Conservation (phyloP, 495 filamentous ascomycete genomes). For the Stereocaulon alpinum region DNA sequence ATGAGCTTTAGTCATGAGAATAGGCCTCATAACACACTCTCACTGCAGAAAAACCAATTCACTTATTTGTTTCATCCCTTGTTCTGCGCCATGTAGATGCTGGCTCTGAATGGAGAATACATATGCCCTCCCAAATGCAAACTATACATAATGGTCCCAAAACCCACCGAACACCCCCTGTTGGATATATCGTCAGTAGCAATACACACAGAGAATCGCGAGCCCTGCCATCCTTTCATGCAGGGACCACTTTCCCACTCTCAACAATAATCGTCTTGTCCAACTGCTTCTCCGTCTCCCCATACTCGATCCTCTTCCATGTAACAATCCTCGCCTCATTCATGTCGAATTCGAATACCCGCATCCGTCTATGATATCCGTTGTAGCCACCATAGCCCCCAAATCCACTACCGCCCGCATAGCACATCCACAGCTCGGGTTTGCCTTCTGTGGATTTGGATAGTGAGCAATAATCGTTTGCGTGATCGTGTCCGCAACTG, state of each 20-base stretch:
- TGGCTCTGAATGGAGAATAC: too few relatives aligned
- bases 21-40: too few relatives aligned
- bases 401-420: slow-evolving; percentile 79
- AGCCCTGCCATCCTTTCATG: slow-evolving; percentile 3
- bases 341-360: slow-evolving; percentile 88
- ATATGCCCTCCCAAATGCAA: too few relatives aligned
- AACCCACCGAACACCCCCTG: background rate
- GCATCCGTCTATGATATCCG: slow-evolving; percentile 70
- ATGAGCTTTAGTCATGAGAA: too few relatives aligned
- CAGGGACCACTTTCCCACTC: slow-evolving; percentile 50
- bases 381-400: slow-evolving; percentile 90
- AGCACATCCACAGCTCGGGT: slow-evolving; percentile 95
- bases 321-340: slow-evolving; percentile 76
- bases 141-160: too few relatives aligned
- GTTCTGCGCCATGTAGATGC: too few relatives aligned
- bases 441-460: slow-evolving; percentile 40
- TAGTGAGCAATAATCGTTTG: slow-evolving; percentile 88
- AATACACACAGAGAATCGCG: background rate
- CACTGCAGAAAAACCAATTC: too few relatives aligned
- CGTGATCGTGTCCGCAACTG: slow-evolving; percentile 91
- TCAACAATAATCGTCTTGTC: slow-evolving; percentile 88
- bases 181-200: background rate
- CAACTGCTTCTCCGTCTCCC: slow-evolving; percentile 56
- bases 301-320: slow-evolving; percentile 85
- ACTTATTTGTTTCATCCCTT: too few relatives aligned